These are phyloP conservation scores for Colletotrichum tropicicola DNA, from an alignment of 2,329 filamentous ascomycete species.

Conservation along the genomic window DNA sequence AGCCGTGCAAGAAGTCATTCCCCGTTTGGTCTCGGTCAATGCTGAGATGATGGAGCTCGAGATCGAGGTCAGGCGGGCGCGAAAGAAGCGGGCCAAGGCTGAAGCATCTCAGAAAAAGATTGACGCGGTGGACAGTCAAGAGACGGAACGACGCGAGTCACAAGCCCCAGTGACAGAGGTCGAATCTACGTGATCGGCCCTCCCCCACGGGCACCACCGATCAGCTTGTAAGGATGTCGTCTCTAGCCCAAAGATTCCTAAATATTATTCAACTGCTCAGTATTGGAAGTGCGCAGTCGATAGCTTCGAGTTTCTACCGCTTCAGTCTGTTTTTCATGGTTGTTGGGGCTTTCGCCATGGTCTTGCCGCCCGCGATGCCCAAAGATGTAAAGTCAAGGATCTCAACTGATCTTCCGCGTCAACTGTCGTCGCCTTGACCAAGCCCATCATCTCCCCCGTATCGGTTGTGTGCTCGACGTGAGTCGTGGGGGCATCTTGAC, in stretches of 20 bases:
- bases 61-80: conserved; percentile 71
- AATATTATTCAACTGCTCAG: conserved; percentile 59
- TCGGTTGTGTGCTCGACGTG: conserved; percentile 60
- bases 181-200: conserved; percentile 5
- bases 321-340: conserved; percentile 58
- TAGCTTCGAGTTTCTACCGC: conserved; percentile 54
- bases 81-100: conserved; percentile 62
- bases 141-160: neutral
- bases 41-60: conserved; percentile 72
- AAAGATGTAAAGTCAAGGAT: conserved; percentile 63
- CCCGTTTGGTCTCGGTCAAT: conserved; percentile 64
- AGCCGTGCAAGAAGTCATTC: conserved; percentile 66
- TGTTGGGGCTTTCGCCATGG: conserved; percentile 62
- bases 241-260: conserved; percentile 51
- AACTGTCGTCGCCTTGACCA: conserved; percentile 62
- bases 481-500: conserved; percentile 60
- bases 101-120: conserved; percentile 44
- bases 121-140: conserved; percentile 25
- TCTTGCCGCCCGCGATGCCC: conserved; percentile 60
- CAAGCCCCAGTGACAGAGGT: neutral
- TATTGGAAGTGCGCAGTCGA: conserved; percentile 60
- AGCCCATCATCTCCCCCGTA: conserved; percentile 58
- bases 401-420: conserved; percentile 54
- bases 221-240: neutral
- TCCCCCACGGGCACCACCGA: neutral